These are phyloP conservation scores for Arabidopsis arenosa DNA, from an alignment of 345 rosid genomes.

Conservation along the genomic window DNA sequence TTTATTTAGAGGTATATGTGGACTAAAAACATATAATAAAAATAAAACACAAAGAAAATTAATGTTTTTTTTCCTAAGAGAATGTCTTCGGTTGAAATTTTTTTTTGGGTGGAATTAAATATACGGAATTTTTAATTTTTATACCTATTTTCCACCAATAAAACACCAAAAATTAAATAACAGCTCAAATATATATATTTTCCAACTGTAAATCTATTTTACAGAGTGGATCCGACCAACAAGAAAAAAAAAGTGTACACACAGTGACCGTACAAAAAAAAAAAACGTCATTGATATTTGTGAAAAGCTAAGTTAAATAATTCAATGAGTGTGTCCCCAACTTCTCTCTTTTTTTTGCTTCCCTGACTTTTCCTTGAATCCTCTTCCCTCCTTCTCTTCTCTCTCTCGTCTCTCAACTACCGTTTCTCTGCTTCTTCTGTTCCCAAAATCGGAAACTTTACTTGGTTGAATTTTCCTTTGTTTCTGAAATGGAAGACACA, in stretches of 20 bases:
- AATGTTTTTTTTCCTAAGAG: too few relatives aligned
- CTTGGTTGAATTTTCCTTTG: conserved; percentile 18
- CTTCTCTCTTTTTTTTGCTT: conserved; percentile 2
- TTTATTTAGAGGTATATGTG: neutral
- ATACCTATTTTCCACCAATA: neutral
- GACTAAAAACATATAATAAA: neutral
- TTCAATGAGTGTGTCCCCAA: conserved; percentile 44
- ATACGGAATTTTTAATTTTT: too few relatives aligned
- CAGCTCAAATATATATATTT: neutral
- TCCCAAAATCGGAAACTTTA: conserved; percentile 32
- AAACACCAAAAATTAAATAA: neutral
- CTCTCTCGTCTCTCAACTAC: conserved; percentile 49
- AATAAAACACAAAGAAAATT: neutral
- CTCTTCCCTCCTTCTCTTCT: conserved; percentile 50
- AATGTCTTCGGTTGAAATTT: too few relatives aligned
- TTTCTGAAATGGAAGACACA: conserved; percentile 57
- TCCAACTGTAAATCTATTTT: conserved; percentile 25
- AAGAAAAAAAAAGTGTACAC: conserved; percentile 21
- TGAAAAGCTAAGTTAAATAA: conserved; percentile 39
- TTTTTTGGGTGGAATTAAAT: neutral
- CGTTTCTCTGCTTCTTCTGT: conserved; percentile 39
- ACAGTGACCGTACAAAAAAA: conserved; percentile 44
- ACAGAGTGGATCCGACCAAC: conserved; percentile 38
- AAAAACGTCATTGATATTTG: conserved; percentile 32
- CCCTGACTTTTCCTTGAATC: conserved; percentile 54